Conservation (phyloP, 805 yeast species). For the Cyberlindnera veronae region DNA sequence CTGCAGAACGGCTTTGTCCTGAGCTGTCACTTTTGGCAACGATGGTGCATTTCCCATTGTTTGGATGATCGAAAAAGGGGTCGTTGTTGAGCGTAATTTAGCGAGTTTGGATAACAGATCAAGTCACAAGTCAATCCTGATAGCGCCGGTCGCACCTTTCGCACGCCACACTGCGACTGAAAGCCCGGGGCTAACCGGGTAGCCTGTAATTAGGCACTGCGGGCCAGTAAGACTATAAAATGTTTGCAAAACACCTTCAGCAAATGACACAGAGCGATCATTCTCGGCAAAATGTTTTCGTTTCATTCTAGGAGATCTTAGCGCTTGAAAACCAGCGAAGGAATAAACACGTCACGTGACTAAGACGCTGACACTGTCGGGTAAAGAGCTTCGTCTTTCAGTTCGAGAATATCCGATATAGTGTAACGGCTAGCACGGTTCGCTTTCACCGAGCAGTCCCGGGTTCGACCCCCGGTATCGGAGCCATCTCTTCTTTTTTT, state of each 20-base stretch:
- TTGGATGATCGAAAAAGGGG: background rate
- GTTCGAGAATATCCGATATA: slow-evolving; percentile 49
- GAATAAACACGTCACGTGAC: background rate
- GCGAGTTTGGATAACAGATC: background rate
- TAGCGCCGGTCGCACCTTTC: too few species aligned
- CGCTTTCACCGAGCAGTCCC: slow-evolving; percentile 83
- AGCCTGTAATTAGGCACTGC: too few species aligned
- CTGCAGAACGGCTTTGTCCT: slow-evolving; percentile 83
- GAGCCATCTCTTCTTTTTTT: slow-evolving; percentile 35
- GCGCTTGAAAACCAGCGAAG: too few species aligned
- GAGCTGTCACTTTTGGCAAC: slow-evolving; percentile 59
- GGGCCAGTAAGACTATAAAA: too few species aligned
- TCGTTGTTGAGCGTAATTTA: background rate
- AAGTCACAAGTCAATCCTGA: too few species aligned
- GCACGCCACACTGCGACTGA: too few species aligned
- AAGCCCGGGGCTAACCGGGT: too few species aligned
- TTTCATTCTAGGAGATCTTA: too few species aligned
- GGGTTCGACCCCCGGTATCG: slow-evolving; percentile 89
- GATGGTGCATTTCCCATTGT: slow-evolving; percentile 26
- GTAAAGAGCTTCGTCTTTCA: background rate
- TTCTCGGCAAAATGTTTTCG: background rate
- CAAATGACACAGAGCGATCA: too few species aligned
- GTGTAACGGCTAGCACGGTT: slow-evolving; percentile 83
- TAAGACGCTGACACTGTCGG: background rate
- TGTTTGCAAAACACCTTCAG: too few species aligned